Evolutionary conservation across 768 basidiomycete species (phyloP).

Genomic region (Rhodotorula taiwanensis): DNA sequence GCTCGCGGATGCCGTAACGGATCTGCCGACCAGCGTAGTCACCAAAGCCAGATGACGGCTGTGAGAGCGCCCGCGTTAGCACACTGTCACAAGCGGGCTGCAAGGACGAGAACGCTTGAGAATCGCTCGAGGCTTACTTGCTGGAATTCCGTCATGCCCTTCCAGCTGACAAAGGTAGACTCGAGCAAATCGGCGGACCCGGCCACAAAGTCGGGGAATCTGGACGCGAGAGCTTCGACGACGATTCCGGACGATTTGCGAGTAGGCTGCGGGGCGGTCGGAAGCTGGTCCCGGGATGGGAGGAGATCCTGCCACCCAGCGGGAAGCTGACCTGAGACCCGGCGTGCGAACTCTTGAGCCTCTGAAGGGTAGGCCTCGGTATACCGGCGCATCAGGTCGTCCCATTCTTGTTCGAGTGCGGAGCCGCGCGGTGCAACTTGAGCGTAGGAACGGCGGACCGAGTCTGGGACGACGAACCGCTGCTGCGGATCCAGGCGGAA

Average conservation of each 20-base stretch:
- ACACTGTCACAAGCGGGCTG: not conserved
- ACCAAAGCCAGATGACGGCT: constrained; percentile 80
- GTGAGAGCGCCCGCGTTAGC: constrained; percentile 51
- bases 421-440: constrained; percentile 65
- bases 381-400: constrained; percentile 59
- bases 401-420: constrained; percentile 66
- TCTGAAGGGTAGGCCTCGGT: constrained; percentile 70
- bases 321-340: constrained; percentile 73
- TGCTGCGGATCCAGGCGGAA: constrained; percentile 69
- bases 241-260: constrained; percentile 53
- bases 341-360: constrained; percentile 73
- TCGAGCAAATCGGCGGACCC: constrained; percentile 40
- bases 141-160: constrained; percentile 6
- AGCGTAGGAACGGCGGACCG: constrained; percentile 61
- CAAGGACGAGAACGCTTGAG: not conserved
- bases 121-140: constrained; percentile 51
- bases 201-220: constrained; percentile 62
- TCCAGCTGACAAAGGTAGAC: constrained; percentile 1
- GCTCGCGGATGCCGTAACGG: constrained; percentile 44
- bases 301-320: constrained; percentile 73
- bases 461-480: constrained; percentile 67
- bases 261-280: constrained; percentile 1
- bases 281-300: constrained; percentile 55
- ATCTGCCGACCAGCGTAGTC: constrained; percentile 78
- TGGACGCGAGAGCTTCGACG: constrained; percentile 63